Conservation (phyloP, 768 basidiomycete genomes). For the Russula dissimulans region DNA sequence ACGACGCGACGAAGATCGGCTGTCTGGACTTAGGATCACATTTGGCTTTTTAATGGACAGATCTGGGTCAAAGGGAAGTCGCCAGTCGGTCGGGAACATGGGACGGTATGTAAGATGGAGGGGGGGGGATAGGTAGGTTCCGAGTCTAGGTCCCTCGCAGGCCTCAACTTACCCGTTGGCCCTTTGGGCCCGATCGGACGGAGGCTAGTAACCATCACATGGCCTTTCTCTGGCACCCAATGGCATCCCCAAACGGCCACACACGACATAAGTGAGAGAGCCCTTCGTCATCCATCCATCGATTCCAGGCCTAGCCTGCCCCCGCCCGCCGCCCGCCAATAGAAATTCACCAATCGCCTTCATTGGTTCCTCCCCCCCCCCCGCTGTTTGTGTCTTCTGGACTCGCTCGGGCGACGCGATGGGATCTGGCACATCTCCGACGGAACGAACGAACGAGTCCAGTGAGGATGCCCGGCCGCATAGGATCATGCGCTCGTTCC, state of each 20-base stretch:
- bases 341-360: neutral
- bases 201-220: neutral
- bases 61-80: neutral
- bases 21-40: neutral
- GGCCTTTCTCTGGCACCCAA: too few species aligned
- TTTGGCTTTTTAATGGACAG: neutral
- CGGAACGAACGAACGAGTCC: too few species aligned
- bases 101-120: neutral
- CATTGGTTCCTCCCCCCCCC: neutral
- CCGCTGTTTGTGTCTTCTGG: neutral
- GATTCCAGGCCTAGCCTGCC: slow-evolving; percentile 10
- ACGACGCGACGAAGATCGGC: neutral
- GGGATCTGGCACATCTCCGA: neutral
- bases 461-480: too few species aligned
- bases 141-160: neutral
- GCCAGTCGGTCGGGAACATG: slow-evolving; percentile 3
- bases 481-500: neutral
- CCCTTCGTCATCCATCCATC: neutral
- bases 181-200: neutral
- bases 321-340: too few species aligned
- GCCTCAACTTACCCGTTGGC: too few species aligned
- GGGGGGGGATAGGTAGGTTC: neutral
- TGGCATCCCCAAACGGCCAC: neutral
- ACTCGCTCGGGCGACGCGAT: neutral
- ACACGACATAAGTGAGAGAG: neutral